Evolutionary conservation across 2,329 filamentous ascomycete genomes (phyloP).

Genomic region (Coniochaeta ligniaria): DNA sequence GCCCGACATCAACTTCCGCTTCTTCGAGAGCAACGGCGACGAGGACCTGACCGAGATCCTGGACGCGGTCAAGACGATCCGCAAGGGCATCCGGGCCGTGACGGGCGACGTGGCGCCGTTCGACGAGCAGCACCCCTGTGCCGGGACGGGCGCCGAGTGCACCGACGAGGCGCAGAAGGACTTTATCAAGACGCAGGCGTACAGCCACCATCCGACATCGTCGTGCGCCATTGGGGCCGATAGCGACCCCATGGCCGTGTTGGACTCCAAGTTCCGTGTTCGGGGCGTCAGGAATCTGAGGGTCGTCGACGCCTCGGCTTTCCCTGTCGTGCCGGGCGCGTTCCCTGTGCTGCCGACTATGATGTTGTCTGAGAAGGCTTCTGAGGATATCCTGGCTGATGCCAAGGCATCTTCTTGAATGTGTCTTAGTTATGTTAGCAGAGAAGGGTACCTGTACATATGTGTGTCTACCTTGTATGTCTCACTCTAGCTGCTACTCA

Average conservation of each 20-base stretch:
- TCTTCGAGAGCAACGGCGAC: conserved; percentile 30
- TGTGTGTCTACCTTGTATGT: no score
- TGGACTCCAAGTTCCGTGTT: conserved; percentile 6
- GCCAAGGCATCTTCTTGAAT: not conserved
- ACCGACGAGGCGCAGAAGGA: conserved; percentile 8
- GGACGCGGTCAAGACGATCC: conserved; percentile 15
- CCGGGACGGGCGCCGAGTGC: conserved; percentile 6
- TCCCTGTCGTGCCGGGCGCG: conserved; percentile 3
- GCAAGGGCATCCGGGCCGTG: conserved; percentile 12
- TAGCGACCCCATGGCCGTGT: conserved; percentile 4
- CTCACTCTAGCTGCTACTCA: no score
- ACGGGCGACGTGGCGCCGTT: conserved; percentile 11
- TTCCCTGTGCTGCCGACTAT: conserved; percentile 4
- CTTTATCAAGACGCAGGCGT: conserved; percentile 3
- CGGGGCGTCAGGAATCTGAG: conserved; percentile 3
- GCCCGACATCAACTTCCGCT: conserved; percentile 52
- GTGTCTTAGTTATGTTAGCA: not conserved
- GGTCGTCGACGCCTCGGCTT: conserved; percentile 5
- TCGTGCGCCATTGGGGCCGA: conserved; percentile 1
- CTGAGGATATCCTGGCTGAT: conserved; percentile 4
- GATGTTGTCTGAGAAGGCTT: conserved; percentile 6
- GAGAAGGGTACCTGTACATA: not conserved
- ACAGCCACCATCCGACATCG: conserved; percentile 1
- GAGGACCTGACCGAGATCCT: conserved; percentile 16
- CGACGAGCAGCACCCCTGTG: conserved; percentile 15